Evolutionary conservation across 495 filamentous ascomycete genomes (phyloP), one percentile per base, ranked within the genome.

Genomic region (Hypoxylon crocopeplum): DNA sequence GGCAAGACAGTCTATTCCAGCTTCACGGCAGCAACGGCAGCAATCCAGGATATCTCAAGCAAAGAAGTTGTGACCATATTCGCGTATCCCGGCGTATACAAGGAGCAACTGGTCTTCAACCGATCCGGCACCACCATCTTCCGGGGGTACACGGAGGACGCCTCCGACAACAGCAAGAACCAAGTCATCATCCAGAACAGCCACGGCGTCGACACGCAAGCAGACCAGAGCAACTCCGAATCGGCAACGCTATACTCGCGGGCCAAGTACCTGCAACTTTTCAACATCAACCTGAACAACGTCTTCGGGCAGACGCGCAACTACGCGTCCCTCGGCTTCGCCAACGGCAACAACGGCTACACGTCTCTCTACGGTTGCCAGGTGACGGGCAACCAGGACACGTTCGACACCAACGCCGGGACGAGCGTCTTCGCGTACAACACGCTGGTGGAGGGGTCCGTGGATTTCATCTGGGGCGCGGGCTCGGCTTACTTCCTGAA

Each of bases 81-180:
- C 33, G 52, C 65, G 36, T 67, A 69, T 24, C 68, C 70, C 1
- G 70, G 70, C 2, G 27, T 48, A 1, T 72, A 72, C 44, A 54
- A 64, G 12, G 70, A 72, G 45, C 68, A 72, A 44, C 16, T 72
- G 13, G 48, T 69, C 60, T 55, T 71, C 54, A 68, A 51, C 47
- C 56, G 64, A 24, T 46, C 56, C 11, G 70, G 68, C 40, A 57
- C 49, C 12, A 71, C 66, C 13, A 71, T 69, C 49, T 69, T 72
- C 60, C 54, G 52, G 7, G 70, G 70, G 0, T 70, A 71, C 60
- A 59, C 64, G 8, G 53, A 44, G 12, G 38, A 41, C n/a, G 57
- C 70, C 5, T 42, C 30, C 21, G 59, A 67, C 56, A 48, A 66
- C 49, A 44, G 50, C 1, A 5, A 56, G 21, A 67, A 70, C 47